A percentile compares a stretch with the other conserved stretches of the same genome.
Conservation (phyloP, 768 basidiomycete species). For the Pisolithus tinctorius region DNA sequence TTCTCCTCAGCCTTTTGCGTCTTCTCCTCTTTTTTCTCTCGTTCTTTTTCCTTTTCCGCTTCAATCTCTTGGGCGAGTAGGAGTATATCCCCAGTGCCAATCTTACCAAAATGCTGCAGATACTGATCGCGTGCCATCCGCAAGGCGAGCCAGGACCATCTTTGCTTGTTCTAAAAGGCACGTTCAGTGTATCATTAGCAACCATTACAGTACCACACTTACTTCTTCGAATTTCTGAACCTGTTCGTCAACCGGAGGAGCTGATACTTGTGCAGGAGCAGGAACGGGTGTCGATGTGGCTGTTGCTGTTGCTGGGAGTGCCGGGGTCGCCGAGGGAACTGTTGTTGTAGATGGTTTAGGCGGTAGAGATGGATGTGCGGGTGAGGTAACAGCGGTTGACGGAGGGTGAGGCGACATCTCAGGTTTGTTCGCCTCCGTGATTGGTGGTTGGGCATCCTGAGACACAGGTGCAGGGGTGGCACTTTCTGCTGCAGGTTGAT, state of each 20-base stretch:
- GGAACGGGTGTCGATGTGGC: slow-evolving; percentile 19
- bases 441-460: slow-evolving; percentile 22
- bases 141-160: slow-evolving; percentile 76
- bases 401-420: slow-evolving; percentile 13
- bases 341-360: slow-evolving; percentile 53
- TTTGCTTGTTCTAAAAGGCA: slow-evolving; percentile 59
- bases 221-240: slow-evolving; percentile 62
- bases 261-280: slow-evolving; percentile 23
- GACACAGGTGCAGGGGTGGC: slow-evolving; percentile 12
- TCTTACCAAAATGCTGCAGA: slow-evolving; percentile 74
- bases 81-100: slow-evolving; percentile 71
- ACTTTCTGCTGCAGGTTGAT: neutral
- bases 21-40: slow-evolving; percentile 30
- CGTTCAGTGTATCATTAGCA: slow-evolving; percentile 8
- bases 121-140: slow-evolving; percentile 69
- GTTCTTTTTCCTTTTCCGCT: slow-evolving; percentile 26
- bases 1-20: slow-evolving; percentile 19
- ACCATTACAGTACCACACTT: neutral
- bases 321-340: slow-evolving; percentile 14
- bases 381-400: slow-evolving; percentile 26
- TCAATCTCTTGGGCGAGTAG: slow-evolving; percentile 34
- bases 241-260: slow-evolving; percentile 38
- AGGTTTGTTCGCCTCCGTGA: slow-evolving; percentile 34
- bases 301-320: slow-evolving; percentile 7
- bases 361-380: slow-evolving; percentile 65